Conservation (phyloP, 257 asterid species). For the Solanum piurae region DNA sequence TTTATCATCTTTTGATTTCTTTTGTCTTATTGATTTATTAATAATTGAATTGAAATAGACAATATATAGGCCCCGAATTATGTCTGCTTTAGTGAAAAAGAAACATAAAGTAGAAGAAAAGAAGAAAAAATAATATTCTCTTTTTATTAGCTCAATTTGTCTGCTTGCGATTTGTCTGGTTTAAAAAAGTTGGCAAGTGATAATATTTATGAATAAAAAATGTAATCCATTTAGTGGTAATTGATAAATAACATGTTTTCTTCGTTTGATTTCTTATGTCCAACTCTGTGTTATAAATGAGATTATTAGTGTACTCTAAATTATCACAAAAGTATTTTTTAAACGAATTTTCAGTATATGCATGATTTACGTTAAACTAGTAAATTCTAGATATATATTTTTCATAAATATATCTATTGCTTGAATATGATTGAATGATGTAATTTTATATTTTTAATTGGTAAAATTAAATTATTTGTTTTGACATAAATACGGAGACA, state of each 20-base stretch:
- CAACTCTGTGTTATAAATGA: not conserved
- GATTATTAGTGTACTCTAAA: not conserved
- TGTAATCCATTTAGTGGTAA: not conserved
- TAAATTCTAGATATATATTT: not conserved
- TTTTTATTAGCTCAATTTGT: not conserved
- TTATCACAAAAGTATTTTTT: not conserved
- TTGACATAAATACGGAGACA: not conserved
- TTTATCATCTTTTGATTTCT: not conserved
- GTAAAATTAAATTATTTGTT: not conserved
- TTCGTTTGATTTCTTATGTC: not conserved
- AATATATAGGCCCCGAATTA: not conserved
- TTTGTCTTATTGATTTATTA: not conserved
- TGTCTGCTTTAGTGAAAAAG: not conserved
- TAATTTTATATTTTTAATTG: not conserved
- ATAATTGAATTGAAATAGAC: not conserved
- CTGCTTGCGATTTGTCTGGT: not conserved
- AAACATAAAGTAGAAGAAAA: not conserved
- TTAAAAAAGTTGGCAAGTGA: not conserved
- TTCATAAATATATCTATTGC: not conserved
- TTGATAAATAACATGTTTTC: not conserved
- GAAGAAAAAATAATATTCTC: not conserved
- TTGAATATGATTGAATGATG: not conserved
- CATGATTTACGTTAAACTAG: not conserved
- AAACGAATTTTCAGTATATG: not conserved
- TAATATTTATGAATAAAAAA: not conserved